Evolutionary conservation across 805 yeast genomes (phyloP), one percentile per base, ranked within the genome.

Genomic region (Hanseniaspora mollemarum): DNA sequence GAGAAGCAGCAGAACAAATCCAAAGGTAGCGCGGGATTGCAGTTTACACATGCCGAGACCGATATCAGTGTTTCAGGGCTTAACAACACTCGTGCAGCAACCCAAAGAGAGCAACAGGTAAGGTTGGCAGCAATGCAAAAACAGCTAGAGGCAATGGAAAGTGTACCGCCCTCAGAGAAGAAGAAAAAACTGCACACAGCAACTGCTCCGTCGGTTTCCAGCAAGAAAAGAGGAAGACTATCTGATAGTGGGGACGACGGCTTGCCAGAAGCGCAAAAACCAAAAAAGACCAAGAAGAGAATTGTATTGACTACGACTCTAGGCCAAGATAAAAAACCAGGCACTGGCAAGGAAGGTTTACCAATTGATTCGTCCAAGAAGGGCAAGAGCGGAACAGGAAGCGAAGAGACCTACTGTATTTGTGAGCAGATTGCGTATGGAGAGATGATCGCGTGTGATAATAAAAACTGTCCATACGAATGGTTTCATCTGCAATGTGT

Each of bases 391-490:
- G 62, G 43, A 72, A 71, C 21, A 21, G n/a, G 12, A 4, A 40
- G 26, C 10, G 96, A 88, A 60, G 95, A 94, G 0, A 77, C 87
- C 1, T 90, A 90, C 64, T 92, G 98, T 66, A 88, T 90, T 68
- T 92, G 98, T 68, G 86, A 87, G 63, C 96, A 88, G 63, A 95
- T 88, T 0, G 90, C 96, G 4, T 92, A 84, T 62, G 98, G 98
- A 18, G 97, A 92, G 61, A 92, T 92, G 98, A 96, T 92, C 54
- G 98, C 95, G 1, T 92, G 98, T 68, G 98, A 92, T 61, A 96
- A 96, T 12, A 88, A 85, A 32, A 78, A 81, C 53, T 90, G 97
- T 69, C 80, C 80, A 62, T 72, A 87, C 50, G 97, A 88, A 65
- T 88, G 97, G 97, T 88, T 88, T 68, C 97, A 88, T 69, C 70